These are phyloP conservation scores for Dioscorea alata DNA, from an alignment of 106 monocot species.

Conservation along the genomic window DNA sequence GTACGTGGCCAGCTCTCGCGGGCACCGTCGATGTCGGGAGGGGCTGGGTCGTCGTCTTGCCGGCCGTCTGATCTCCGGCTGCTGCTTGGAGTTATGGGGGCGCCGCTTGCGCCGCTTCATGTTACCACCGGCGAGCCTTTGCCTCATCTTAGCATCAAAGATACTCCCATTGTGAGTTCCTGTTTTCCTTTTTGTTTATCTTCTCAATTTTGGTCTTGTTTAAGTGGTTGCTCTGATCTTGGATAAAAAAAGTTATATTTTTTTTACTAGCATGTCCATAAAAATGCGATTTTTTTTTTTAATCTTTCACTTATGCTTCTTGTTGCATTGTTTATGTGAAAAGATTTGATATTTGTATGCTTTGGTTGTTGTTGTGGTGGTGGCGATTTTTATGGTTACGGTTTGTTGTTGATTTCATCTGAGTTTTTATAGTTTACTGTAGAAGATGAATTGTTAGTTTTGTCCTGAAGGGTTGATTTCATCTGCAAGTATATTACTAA, in stretches of 20 bases:
- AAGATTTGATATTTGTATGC: no score
- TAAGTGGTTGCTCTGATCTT: background rate
- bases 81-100: constrained; percentile 91
- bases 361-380: no score
- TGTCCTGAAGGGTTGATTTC: background rate
- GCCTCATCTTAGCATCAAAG: constrained; percentile 61
- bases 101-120: constrained; percentile 77
- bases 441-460: background rate
- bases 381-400: no score
- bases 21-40: constrained; percentile 20
- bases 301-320: background rate
- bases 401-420: background rate
- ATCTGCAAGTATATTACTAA: constrained; percentile 2
- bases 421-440: background rate
- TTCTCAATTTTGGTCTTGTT: background rate
- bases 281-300: no score
- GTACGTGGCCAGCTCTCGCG: constrained; percentile 44
- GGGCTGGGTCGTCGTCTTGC: background rate
- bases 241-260: no score
- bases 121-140: constrained; percentile 43
- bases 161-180: constrained; percentile 62
- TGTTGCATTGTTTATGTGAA: no score
- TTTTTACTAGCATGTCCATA: no score
- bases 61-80: constrained; percentile 64
- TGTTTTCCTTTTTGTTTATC: constrained; percentile 1